Evolutionary conservation across 306 rosid species (phyloP), one percentile per base, ranked within the genome.

Genomic region (Senna tora): DNA sequence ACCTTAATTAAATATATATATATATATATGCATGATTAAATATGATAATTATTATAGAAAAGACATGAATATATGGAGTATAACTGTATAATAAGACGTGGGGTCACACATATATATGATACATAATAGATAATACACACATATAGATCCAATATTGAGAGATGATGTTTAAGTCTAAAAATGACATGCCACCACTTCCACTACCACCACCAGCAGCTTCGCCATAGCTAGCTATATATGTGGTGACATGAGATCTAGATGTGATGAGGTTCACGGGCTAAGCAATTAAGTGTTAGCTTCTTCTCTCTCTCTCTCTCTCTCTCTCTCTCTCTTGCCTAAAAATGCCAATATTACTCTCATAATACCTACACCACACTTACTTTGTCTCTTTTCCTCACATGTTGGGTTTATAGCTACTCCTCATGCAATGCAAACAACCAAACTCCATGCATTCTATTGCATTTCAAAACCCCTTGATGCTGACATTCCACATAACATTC

Each of bases 361-460:
- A 65, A 62, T 41, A 58, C n/a, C n/a, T 77, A 84, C 84, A 65
- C n/a, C n/a, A 69, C 12, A 41, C 5, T 61, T 62, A 10, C n/a
- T 80, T 89, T 85, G 90, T 87, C 96, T 75, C 84, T 80, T 87
- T 78, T 83, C 87, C 87, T 87, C 97, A 82, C 96, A 81, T 86
- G 93, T 87, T 71, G 79, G 88, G 78, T 75, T 49, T 45, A 69
- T 4, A 36, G 3, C 73, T 76, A 74, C 75, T 59, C n/a, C n/a
- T n/a, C n/a, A n/a, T n/a, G n/a, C n/a, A 71, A 79, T 38, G 58
- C 36, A 79, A 84, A 86, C 85, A 84, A 88, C 77, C 21, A 30
- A 30, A 57, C 63, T 30, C 19, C 62, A 28, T 56, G 30, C 30
- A 25, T n/a, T n/a, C n/a, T n/a, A n/a, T 25, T 25, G 30, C 30